phyloP scores from a whole-genome alignment of 2,329 filamentous ascomycete genomes.

The Exophiala sideris region DNA sequence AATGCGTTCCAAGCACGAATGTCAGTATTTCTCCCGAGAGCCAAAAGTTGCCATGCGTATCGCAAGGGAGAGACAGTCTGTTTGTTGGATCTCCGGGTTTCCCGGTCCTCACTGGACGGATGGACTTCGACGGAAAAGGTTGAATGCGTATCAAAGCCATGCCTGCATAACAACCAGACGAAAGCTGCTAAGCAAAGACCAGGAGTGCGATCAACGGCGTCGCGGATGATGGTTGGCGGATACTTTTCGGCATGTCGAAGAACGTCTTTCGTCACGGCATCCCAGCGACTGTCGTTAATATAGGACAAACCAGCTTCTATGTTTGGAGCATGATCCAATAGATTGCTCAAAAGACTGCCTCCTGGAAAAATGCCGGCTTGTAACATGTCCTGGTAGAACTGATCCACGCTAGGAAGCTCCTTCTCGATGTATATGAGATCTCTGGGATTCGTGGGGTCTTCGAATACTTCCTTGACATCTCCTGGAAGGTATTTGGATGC shows the following conservation, averaged over 20 bases:
- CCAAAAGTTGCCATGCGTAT: conserved; percentile 14
- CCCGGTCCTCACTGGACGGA: background rate
- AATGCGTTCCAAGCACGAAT: conserved; percentile 22
- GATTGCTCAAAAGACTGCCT: conserved; percentile 45
- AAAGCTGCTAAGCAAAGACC: conserved; percentile 43
- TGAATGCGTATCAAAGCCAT: conserved; percentile 17
- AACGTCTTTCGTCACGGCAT: conserved; percentile 30
- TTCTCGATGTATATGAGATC: conserved; percentile 57
- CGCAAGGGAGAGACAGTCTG: conserved; percentile 8
- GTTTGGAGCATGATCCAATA: conserved; percentile 46
- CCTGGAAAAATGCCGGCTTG: conserved; percentile 43
- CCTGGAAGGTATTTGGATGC: conserved; percentile 41
- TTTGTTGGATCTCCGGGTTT: background rate
- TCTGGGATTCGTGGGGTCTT: conserved; percentile 55
- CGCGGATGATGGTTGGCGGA: conserved; percentile 14
- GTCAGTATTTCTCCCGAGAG: conserved; percentile 3
- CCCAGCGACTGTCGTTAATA: conserved; percentile 38
- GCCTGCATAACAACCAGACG: conserved; percentile 41
- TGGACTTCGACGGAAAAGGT: background rate
- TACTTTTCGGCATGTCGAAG: conserved; percentile 19
- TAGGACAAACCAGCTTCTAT: conserved; percentile 43
- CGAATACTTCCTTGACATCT: conserved; percentile 53
- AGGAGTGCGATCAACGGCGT: conserved; percentile 32
- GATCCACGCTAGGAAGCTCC: conserved; percentile 51
- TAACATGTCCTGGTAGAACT: conserved; percentile 52